phyloP scores from a whole-genome alignment of 352 stramenopile genomes.

The Thalassiosira delicatula region DNA sequence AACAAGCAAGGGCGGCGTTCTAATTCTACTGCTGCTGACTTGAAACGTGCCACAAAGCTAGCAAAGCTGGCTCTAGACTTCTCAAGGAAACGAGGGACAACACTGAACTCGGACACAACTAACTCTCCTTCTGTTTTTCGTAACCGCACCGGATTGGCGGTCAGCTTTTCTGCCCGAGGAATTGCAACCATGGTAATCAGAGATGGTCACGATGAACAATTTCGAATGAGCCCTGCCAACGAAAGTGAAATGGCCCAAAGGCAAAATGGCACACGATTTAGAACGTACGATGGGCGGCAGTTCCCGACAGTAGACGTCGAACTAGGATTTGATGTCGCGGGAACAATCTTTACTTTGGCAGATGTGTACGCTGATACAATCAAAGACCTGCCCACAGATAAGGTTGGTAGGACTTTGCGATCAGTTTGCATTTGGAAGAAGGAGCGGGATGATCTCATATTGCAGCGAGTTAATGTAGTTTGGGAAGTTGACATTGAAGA shows the following conservation, averaged over 20 bases:
- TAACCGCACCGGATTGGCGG: constrained; percentile 72
- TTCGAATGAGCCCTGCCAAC: constrained; percentile 49
- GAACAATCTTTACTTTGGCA: neutral
- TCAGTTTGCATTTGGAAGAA: constrained; percentile 36
- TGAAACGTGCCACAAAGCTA: constrained; percentile 51
- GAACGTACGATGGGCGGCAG: constrained; percentile 66
- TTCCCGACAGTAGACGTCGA: constrained; percentile 60
- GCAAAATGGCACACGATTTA: constrained; percentile 25
- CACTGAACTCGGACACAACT: constrained; percentile 12
- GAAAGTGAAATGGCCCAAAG: neutral
- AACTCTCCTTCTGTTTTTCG: constrained; percentile 66
- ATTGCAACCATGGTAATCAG: constrained; percentile 42
- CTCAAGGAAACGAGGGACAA: constrained; percentile 50
- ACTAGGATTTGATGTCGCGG: constrained; percentile 21
- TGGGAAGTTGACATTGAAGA: constrained; percentile 77
- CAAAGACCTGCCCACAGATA: constrained; percentile 63
- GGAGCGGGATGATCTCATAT: constrained; percentile 7
- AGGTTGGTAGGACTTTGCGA: constrained; percentile 57
- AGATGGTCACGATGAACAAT: constrained; percentile 65
- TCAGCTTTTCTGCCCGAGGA: constrained; percentile 61
- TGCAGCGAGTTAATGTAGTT: constrained; percentile 38
- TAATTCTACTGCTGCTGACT: constrained; percentile 28
- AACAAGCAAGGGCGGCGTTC: neutral
- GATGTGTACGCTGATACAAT: constrained; percentile 61
- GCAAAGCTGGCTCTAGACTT: constrained; percentile 54